These are phyloP conservation scores for Diaporthe citri DNA, from an alignment of 2,329 filamentous ascomycete genomes.

Conservation along the genomic window DNA sequence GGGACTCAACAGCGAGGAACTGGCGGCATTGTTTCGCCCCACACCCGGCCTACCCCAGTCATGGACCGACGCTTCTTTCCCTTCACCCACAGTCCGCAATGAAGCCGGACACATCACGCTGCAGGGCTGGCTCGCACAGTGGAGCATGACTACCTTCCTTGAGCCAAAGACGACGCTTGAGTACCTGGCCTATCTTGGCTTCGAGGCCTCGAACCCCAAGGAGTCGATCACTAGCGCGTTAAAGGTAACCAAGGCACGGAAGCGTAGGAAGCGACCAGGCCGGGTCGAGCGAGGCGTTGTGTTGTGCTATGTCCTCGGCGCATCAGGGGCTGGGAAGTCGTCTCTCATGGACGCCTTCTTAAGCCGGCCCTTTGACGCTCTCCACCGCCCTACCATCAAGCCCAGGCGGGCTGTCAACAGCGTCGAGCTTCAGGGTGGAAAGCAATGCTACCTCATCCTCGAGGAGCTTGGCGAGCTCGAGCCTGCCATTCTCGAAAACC, in stretches of 20 bases:
- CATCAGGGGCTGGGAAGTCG: slow-evolving; percentile 89
- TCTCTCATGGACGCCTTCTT: slow-evolving; percentile 92
- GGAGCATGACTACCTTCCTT: slow-evolving; percentile 99
- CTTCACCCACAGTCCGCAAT: slow-evolving; percentile 92
- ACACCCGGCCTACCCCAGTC: slow-evolving; percentile 89
- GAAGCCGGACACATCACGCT: slow-evolving; percentile 95
- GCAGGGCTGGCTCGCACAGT: slow-evolving; percentile 97
- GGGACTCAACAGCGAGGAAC: slow-evolving; percentile 86
- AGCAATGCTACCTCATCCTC: slow-evolving; percentile 96
- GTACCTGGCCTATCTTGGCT: slow-evolving; percentile 96
- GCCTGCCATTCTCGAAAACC: slow-evolving; percentile 92
- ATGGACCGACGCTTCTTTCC: slow-evolving; percentile 91
- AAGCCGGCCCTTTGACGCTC: slow-evolving; percentile 84
- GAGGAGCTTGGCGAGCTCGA: slow-evolving; percentile 97
- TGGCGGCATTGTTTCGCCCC: slow-evolving; percentile 89
- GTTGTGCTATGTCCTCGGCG: slow-evolving; percentile 90
- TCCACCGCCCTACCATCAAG: slow-evolving; percentile 95
- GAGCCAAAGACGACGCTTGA: slow-evolving; percentile 95
- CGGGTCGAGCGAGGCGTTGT: slow-evolving; percentile 95
- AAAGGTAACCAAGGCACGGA: slow-evolving; percentile 92
- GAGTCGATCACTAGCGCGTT: slow-evolving; percentile 85
- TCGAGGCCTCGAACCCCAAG: slow-evolving; percentile 83
- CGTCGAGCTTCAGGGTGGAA: slow-evolving; percentile 93
- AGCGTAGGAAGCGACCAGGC: slow-evolving; percentile 83
- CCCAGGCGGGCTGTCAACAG: slow-evolving; percentile 94